Evolutionary conservation across 2,329 filamentous ascomycete genomes (phyloP), one percentile per base, ranked within the genome.

Genomic region (Elsinoe ampelina): DNA sequence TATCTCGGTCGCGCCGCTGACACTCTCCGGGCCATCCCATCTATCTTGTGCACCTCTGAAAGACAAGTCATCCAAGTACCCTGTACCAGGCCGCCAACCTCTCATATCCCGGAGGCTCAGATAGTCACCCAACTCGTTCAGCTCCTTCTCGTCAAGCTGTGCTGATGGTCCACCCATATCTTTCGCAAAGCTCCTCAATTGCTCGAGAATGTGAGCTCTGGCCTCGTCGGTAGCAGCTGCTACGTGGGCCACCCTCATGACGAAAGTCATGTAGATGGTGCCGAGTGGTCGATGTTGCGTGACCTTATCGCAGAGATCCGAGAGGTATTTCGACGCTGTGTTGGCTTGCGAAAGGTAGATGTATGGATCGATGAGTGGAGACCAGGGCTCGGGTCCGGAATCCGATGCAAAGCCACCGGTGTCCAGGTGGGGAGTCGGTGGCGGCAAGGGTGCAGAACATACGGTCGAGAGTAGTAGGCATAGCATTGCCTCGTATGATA

Each of bases 181-280:
- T 17, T 30, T 45, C 13, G 54, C 54, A 13, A 47, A 56, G 12
- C 34, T 36, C n/a, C 15, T 15, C 13, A 48, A 7, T 30, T 56
- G 54, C 15, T 15, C 54, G 11, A 56, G 13, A 10, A 56, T 48
- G 3, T 32, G 22, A 11, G 41, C 39, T n/a, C 42, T 32, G 17
- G 39, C 32, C 4, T 26, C 10, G 38, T 45, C 41, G 22, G 15
- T 36, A 26, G 19, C 17, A 15, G 54, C 54, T 3, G 41, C 54
- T 20, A 56, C 41, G 15, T 43, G 32, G 12, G 54, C 54, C 2
- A 42, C 42, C 13, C 41, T 47, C 38, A 56, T 32, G 13, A 36
- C 39, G 17, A 47, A 56, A 15, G 39, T 45, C 54, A 56, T 56
- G 54, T 56, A 56, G 15, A 56, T 45, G 7, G 54, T 47, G 20